A percentile compares a stretch with the other conserved stretches of the same genome.
These are phyloP conservation scores for Salicornia ramosissima DNA, from an alignment of 148 eudicot species.

Conservation along the genomic window DNA sequence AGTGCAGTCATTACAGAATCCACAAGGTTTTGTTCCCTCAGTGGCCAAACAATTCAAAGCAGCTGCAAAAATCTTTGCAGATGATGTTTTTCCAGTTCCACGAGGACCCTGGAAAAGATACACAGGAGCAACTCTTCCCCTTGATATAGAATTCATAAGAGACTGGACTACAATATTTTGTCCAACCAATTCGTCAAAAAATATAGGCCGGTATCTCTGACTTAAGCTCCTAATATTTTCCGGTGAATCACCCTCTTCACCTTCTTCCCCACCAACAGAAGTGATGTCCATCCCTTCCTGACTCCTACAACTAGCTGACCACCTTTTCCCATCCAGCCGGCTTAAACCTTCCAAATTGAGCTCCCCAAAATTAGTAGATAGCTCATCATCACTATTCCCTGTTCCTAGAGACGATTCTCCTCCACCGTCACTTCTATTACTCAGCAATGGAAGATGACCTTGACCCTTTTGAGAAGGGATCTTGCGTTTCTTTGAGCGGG, in stretches of 20 bases:
- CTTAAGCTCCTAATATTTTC: conserved; percentile 75
- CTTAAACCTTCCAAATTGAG: conserved; percentile 87
- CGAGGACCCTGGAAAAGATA: conserved; percentile 98
- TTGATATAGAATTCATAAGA: conserved; percentile 62
- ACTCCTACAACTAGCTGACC: conserved; percentile 87
- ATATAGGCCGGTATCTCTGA: conserved; percentile 83
- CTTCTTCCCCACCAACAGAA: conserved; percentile 51
- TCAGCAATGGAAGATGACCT: conserved; percentile 71
- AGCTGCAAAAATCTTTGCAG: conserved; percentile 78
- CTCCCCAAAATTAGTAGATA: conserved; percentile 73
- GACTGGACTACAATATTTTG: conserved; percentile 87
- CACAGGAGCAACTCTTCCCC: conserved; percentile 71
- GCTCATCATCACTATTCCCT: conserved; percentile 67
- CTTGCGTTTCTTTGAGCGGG: conserved; percentile 52
- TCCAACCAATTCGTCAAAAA: conserved; percentile 82
- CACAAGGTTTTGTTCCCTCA: conserved; percentile 82
- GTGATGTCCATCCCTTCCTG: conserved; percentile 58
- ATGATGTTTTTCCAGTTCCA: conserved; percentile 94
- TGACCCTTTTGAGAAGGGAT: conserved; percentile 42
- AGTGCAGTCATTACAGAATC: conserved; percentile 78
- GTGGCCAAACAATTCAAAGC: conserved; percentile 91
- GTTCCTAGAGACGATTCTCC: conserved; percentile 62
- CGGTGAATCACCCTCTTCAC: conserved; percentile 52
- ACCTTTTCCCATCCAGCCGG: conserved; percentile 86
- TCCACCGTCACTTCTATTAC: conserved; percentile 43